phyloP scores from a whole-genome alignment of 2,329 filamentous ascomycete genomes.

The Botrytis aclada region DNA sequence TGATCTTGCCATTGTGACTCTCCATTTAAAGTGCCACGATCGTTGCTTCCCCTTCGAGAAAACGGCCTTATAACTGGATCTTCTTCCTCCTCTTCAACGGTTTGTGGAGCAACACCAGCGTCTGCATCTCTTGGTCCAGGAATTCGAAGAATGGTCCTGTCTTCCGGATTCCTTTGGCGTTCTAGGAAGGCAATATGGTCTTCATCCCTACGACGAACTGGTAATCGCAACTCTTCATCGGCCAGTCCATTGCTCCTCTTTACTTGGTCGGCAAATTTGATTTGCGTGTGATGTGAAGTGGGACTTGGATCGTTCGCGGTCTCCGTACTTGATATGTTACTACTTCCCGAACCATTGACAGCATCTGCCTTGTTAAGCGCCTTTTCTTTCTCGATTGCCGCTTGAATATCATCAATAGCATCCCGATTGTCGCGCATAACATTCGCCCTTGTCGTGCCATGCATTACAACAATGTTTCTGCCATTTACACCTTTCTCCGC shows the following conservation, averaged over 20 bases:
- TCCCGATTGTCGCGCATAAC: constrained; percentile 59
- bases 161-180: constrained; percentile 71
- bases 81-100: constrained; percentile 43
- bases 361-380: constrained; percentile 24
- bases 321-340: constrained; percentile 23
- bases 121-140: constrained; percentile 91
- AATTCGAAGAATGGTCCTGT: constrained; percentile 76
- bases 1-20: constrained; percentile 33
- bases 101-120: constrained; percentile 68
- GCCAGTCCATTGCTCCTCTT: constrained; percentile 56
- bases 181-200: constrained; percentile 87
- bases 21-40: constrained; percentile 19
- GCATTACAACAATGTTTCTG: constrained; percentile 64
- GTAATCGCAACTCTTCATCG: constrained; percentile 50
- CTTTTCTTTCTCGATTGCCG: constrained; percentile 25
- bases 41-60: constrained; percentile 20
- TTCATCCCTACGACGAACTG: constrained; percentile 56
- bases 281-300: constrained; percentile 29
- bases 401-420: constrained; percentile 33
- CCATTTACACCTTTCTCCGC: constrained; percentile 60
- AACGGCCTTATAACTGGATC: constrained; percentile 26
- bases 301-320: constrained; percentile 16
- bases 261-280: constrained; percentile 68
- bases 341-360: constrained; percentile 23
- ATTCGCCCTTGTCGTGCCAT: constrained; percentile 51